Conservation (phyloP, 768 basidiomycete species). For the Mycena filopes region DNA sequence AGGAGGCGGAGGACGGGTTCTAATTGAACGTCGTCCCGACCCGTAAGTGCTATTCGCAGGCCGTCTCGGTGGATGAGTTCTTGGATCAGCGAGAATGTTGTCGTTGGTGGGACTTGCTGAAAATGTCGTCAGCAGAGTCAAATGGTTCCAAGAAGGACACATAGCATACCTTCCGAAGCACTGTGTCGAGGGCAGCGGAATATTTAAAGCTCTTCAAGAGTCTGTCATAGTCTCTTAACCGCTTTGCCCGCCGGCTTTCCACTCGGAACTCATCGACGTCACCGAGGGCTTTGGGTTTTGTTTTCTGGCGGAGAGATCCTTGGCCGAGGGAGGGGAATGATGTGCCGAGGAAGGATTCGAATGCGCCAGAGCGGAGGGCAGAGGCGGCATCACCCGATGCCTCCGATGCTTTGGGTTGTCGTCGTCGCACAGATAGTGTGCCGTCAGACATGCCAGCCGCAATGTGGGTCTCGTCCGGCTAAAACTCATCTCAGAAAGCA, state of each 20-base stretch:
- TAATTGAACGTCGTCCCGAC: constrained; percentile 92
- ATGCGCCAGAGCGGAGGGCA: constrained; percentile 63
- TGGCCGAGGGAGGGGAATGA: constrained; percentile 66
- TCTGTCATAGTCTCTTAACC: constrained; percentile 88
- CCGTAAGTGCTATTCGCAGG: constrained; percentile 83
- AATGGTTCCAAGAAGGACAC: not conserved
- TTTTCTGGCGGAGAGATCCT: constrained; percentile 60
- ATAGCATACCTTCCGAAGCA: constrained; percentile 77
- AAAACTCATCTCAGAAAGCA: constrained; percentile 23
- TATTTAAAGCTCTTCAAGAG: constrained; percentile 94
- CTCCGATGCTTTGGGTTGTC: constrained; percentile 82
- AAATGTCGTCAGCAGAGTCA: constrained; percentile 11
- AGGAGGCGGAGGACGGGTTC: constrained; percentile 92
- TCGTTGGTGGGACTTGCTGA: constrained; percentile 85
- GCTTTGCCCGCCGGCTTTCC: constrained; percentile 74
- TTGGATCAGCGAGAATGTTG: constrained; percentile 90
- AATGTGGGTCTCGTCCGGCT: constrained; percentile 98
- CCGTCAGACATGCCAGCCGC: constrained; percentile 98
- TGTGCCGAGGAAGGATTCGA: constrained; percentile 73
- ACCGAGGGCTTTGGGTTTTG: constrained; percentile 59
- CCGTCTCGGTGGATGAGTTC: constrained; percentile 95
- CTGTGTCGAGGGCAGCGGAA: constrained; percentile 92
- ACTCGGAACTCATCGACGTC: constrained; percentile 83
- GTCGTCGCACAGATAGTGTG: constrained; percentile 94
- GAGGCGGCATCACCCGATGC: constrained; percentile 45